Evolutionary conservation across 352 stramenopile genomes (phyloP), one percentile per base, ranked within the genome.

Genomic region (Phytophthora pluvialis): DNA sequence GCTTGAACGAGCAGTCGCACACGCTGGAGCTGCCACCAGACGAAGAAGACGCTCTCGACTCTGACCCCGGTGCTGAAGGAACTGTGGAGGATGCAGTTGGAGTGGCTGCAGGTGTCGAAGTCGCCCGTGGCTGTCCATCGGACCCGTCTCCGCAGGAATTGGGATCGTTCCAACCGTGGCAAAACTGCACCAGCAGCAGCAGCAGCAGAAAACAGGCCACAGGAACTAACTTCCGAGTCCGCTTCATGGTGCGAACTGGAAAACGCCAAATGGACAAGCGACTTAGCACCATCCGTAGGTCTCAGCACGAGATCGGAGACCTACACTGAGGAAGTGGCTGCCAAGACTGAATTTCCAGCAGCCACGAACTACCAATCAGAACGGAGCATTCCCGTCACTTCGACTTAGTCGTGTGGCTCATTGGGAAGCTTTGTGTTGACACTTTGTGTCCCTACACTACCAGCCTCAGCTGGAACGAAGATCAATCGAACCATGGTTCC

Each of bases 361-460:
- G 45, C 64, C 63, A 67, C 18, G 43, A 66, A n/a, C 13, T 10
- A n/a, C 47, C 61, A 64, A 64, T 65, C 57, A 58, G 28, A 64
- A 28, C 15, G 2, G 16, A 55, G 25, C 40, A 50, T 62, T 48
- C 5, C 26, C 5, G 8, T 28, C 60, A 56, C 64, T 69, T 73
- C 64, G 64, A 69, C 59, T 46, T 62, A 29, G 9, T 15, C 26
- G 11, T 54, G 46, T 43, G 46, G 31, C 46, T 40, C 36, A 9
- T 50, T 6, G 44, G 25, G 5, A 51, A 25, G 21, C 48, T 28
- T 49, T 15, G 18, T 36, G 50, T 50, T 54, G n/a, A 50, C 31
- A 40, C 29, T 40, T 54, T 48, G 3, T 25, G 11, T n/a, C 6
- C 29, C 18, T 29, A 16, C 12, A 28, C 12, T 47, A 45, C 26